Percentiles rank a stretch among this genome's conserved stretches.
Evolutionary conservation across 495 filamentous ascomycete species (phyloP).

Genomic region (Staphylotrichum tortipilum): DNA sequence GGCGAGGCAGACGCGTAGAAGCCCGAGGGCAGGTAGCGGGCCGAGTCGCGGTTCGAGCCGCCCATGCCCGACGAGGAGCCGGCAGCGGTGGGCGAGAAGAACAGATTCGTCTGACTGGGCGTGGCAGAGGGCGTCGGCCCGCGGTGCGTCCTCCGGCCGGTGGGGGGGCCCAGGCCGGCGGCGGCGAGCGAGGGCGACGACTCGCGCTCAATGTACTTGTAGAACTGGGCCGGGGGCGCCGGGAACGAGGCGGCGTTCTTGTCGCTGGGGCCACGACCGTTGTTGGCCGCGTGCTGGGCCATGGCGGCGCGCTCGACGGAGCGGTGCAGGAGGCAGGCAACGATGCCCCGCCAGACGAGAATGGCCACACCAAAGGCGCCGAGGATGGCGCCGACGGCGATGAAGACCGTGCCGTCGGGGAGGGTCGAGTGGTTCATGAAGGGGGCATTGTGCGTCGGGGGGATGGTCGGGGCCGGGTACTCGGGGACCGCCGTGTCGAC

Average conservation of each 20-base stretch:
- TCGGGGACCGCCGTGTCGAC: slow-evolving; percentile 29
- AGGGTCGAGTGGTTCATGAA: slow-evolving; percentile 91
- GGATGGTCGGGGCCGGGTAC: slow-evolving; percentile 60
- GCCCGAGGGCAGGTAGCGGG: slow-evolving; percentile 77
- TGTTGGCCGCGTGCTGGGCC: slow-evolving; percentile 55
- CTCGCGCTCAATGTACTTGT: slow-evolving; percentile 48
- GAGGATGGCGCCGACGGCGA: slow-evolving; percentile 79
- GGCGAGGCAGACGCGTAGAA: slow-evolving; percentile 70
- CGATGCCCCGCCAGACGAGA: slow-evolving; percentile 77
- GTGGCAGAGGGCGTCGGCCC: slow-evolving; percentile 37
- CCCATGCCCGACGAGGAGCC: slow-evolving; percentile 28
- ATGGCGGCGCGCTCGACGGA: slow-evolving; percentile 74
- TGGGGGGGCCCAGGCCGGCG: slow-evolving; percentile 26
- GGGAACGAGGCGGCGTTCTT: slow-evolving; percentile 44
- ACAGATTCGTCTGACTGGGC: slow-evolving; percentile 55
- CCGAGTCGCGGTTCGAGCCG: slow-evolving; percentile 45
- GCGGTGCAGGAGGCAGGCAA: slow-evolving; percentile 88
- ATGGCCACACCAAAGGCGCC: slow-evolving; percentile 72
- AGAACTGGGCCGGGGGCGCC: slow-evolving; percentile 44
- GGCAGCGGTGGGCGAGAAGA: slow-evolving; percentile 89
- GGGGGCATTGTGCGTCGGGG: slow-evolving; percentile 74
- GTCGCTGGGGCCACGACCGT: slow-evolving; percentile 20
- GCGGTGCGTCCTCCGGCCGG: slow-evolving; percentile 31
- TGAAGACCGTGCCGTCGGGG: slow-evolving; percentile 94
- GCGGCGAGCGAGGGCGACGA: slow-evolving; percentile 54